These are phyloP conservation scores for Fusarium ambrosium DNA, from an alignment of 2,329 filamentous ascomycete species.

Conservation along the genomic window DNA sequence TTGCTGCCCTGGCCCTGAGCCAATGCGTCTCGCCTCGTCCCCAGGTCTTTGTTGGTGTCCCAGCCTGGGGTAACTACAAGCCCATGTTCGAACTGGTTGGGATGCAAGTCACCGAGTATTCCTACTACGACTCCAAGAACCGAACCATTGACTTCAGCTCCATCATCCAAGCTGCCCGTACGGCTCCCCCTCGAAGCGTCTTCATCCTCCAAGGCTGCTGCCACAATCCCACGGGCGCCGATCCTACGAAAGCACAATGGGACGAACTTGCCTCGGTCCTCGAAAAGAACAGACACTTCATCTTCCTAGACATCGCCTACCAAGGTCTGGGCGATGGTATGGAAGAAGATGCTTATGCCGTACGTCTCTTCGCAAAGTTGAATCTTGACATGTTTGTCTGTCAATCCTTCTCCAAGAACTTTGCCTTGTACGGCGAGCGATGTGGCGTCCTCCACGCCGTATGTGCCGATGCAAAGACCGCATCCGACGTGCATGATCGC, in stretches of 20 bases:
- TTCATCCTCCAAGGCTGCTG: slow-evolving; percentile 55
- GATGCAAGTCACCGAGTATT: slow-evolving; percentile 47
- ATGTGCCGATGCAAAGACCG: slow-evolving; percentile 2
- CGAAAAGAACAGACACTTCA: slow-evolving; percentile 40
- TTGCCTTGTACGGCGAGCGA: slow-evolving; percentile 54
- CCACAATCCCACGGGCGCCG: slow-evolving; percentile 55
- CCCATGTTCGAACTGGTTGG: slow-evolving; percentile 50
- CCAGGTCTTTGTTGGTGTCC: slow-evolving; percentile 47
- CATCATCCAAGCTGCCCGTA: slow-evolving; percentile 36
- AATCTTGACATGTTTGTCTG: slow-evolving; percentile 51
- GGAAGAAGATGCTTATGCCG: slow-evolving; percentile 50
- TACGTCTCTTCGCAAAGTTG: slow-evolving; percentile 44
- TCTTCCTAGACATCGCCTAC: slow-evolving; percentile 55
- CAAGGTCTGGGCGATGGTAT: slow-evolving; percentile 53
- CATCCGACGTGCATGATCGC: slow-evolving; percentile 22
- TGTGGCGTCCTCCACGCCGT: slow-evolving; percentile 45
- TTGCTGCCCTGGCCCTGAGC: slow-evolving; percentile 51
- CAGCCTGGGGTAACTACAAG: slow-evolving; percentile 52
- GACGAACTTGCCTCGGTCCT: slow-evolving; percentile 37
- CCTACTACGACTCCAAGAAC: slow-evolving; percentile 47
- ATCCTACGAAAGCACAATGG: slow-evolving; percentile 52
- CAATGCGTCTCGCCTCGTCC: slow-evolving; percentile 39
- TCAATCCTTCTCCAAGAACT: slow-evolving; percentile 57
- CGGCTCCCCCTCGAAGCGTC: slow-evolving; percentile 49
- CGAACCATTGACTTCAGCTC: slow-evolving; percentile 47